Conservation (phyloP, 176 grass and related monocot species). For the Pharus latifolius region DNA sequence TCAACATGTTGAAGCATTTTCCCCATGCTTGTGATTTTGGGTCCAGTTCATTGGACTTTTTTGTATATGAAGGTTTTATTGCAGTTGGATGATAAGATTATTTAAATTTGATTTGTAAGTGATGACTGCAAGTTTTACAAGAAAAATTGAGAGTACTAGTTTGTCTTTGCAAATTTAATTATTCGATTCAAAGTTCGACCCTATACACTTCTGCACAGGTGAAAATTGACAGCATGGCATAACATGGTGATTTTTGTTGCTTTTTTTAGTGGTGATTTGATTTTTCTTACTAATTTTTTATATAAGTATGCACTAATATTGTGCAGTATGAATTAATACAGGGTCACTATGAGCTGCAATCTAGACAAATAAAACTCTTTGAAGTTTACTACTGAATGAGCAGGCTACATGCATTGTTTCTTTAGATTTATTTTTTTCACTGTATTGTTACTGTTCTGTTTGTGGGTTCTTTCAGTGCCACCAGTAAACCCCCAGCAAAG, state of each 20-base stretch:
- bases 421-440: not conserved
- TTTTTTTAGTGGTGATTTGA: not conserved
- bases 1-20: not conserved
- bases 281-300: not conserved
- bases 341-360: not conserved
- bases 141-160: not conserved
- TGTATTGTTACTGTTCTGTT: not conserved
- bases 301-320: not conserved
- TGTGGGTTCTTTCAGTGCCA: not conserved
- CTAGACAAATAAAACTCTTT: not conserved
- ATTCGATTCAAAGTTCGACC: too few species aligned
- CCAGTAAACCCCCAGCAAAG: not conserved
- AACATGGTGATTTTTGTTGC: not conserved
- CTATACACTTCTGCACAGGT: not conserved
- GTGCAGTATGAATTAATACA: conserved; percentile 1
- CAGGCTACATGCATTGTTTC: not conserved
- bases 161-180: not conserved
- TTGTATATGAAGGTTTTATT: not conserved
- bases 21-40: not conserved
- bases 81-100: not conserved
- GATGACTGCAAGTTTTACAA: not conserved
- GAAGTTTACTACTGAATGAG: not conserved
- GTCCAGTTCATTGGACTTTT: not conserved
- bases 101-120: not conserved
- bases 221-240: not conserved